Base-by-base conservation (phyloP, 768 basidiomycete species). In the Chiua virens region DNA sequence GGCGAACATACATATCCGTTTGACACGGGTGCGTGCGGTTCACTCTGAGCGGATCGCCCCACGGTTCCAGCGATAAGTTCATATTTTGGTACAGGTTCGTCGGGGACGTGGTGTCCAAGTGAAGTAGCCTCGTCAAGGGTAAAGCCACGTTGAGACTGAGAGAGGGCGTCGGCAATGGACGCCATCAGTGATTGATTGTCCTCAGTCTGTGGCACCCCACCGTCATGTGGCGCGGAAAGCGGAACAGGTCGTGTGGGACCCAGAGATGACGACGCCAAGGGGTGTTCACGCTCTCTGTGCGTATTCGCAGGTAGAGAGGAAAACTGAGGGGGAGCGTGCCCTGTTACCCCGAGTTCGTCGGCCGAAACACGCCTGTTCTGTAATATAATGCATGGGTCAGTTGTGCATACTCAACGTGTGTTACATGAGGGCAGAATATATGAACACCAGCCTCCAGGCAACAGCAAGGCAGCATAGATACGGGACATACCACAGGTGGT, bases 301-400 rank as follows among this genome's bases (percentile, higher is more conserved):
- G 86, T 27, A 27, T 17, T 76, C 1, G 86, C 30, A 27, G 55
- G 87, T 68, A 88, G 81, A 1, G 88, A 89, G 22, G 83, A 82
- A 59, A 87, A 89, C 15, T 82, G 75, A 1, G 51, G 44, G 8
- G 49, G 2, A 15, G 49, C 11, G 18, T 53, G 51, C 3, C 27
- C 47, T 18, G 39, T 28, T 37, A 53, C 22, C 9, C 67, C 68
- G 9, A 68, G 61, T n/a, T 68, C 67, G n/a, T 70, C 58, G 28
- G 51, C 49, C 20, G 62, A 67, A 15, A 50, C 36, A 48, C 56
- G 63, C 48, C 45, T 60, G 18, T 50, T 52, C 59, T 64, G 38
- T 42, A 27, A 49, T 3, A 50, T 22, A 14, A 43, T 22, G 30
- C 2, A 48, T 25, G 45, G 22, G 47, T 67, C 43, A 62, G 60